phyloP scores from a whole-genome alignment of 768 basidiomycete genomes.

The Suillus weaverae region DNA sequence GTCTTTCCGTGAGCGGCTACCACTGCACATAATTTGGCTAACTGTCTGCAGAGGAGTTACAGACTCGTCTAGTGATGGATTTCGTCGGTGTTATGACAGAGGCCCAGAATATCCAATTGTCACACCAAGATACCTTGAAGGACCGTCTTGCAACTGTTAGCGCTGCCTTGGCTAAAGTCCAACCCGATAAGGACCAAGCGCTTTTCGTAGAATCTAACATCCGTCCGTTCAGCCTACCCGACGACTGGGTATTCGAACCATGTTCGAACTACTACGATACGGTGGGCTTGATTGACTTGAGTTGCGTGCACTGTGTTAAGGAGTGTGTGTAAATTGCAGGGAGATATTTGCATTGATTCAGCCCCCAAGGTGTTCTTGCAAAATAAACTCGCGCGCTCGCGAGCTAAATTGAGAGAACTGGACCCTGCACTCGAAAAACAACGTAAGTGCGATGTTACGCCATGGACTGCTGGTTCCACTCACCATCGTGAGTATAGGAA shows the following conservation, averaged over 20 bases:
- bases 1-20: slow-evolving; percentile 61
- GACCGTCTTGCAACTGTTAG: slow-evolving; percentile 48
- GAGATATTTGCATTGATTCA: slow-evolving; percentile 61
- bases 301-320: neutral
- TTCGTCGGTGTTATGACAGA: slow-evolving; percentile 56
- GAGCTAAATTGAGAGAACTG: slow-evolving; percentile 64
- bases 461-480: slow-evolving; percentile 14
- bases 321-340: slow-evolving; percentile 14
- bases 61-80: slow-evolving; percentile 58
- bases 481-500: slow-evolving; percentile 36
- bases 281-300: slow-evolving; percentile 38
- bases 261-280: slow-evolving; percentile 75
- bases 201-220: slow-evolving; percentile 74
- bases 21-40: neutral
- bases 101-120: slow-evolving; percentile 57
- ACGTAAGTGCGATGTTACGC: slow-evolving; percentile 42
- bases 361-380: slow-evolving; percentile 78
- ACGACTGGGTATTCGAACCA: slow-evolving; percentile 76
- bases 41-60: slow-evolving; percentile 57
- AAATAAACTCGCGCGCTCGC: slow-evolving; percentile 66
- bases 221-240: slow-evolving; percentile 61
- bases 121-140: slow-evolving; percentile 61
- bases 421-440: slow-evolving; percentile 57
- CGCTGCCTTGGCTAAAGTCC: slow-evolving; percentile 48
- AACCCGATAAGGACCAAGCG: slow-evolving; percentile 61